Evolutionary conservation across 495 filamentous ascomycete species (phyloP).

Genomic region (Neurospora discreta): DNA sequence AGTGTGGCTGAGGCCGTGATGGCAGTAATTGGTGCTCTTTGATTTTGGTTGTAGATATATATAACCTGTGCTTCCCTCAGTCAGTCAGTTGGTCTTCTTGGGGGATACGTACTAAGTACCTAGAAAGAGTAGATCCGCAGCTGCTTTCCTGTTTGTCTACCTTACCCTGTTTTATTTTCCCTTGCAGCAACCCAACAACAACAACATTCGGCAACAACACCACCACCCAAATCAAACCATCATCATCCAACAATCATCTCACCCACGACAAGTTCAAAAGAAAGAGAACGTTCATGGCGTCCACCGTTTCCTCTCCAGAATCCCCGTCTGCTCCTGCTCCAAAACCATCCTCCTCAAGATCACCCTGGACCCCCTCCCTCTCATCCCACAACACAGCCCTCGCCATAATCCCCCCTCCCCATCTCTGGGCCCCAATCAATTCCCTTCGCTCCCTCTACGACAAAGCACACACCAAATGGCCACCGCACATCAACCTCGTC

Average conservation of each 20-base stretch:
- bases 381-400: slow-evolving; percentile 42
- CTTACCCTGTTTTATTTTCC: neutral
- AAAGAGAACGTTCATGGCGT: neutral
- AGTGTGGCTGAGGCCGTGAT: neutral
- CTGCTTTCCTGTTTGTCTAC: neutral
- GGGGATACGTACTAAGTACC: neutral
- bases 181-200: neutral
- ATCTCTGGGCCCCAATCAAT: slow-evolving; percentile 31
- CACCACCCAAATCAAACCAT: neutral
- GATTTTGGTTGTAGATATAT: neutral
- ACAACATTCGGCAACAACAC: neutral
- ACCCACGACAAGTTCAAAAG: neutral
- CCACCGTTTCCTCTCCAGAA: neutral
- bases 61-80: neutral
- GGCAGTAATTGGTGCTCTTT: neutral
- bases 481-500: slow-evolving; percentile 48
- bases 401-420: slow-evolving; percentile 36
- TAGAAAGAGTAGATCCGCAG: too few species aligned
- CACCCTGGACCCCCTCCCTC: slow-evolving; percentile 15
- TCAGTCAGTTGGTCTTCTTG: neutral
- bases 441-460: slow-evolving; percentile 43
- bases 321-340: neutral
- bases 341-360: neutral
- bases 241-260: neutral
- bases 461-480: slow-evolving; percentile 45